These are phyloP conservation scores for Metschnikowia santaceciliae DNA, from an alignment of 805 yeast species.

Conservation along the genomic window DNA sequence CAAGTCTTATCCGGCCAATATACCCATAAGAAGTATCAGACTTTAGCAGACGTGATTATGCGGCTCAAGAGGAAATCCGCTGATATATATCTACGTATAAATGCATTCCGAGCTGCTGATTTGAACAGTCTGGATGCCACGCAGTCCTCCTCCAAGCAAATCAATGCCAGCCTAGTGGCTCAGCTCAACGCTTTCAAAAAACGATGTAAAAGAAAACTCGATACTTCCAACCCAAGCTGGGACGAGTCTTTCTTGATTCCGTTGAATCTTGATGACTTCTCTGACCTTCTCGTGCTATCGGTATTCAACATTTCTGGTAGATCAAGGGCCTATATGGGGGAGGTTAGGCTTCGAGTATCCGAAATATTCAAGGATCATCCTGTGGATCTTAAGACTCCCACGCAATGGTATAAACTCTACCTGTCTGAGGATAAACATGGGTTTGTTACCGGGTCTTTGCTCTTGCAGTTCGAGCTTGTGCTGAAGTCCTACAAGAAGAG, in stretches of 20 bases:
- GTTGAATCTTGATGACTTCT: conserved; percentile 24
- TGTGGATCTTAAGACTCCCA: conserved; percentile 21
- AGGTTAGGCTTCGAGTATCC: conserved; percentile 27
- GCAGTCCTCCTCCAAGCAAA: conserved; percentile 16
- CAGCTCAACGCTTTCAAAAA: conserved; percentile 28
- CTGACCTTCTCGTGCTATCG: conserved; percentile 28
- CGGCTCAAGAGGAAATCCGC: conserved; percentile 10
- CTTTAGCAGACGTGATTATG: conserved; percentile 6
- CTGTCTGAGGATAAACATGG: conserved; percentile 37
- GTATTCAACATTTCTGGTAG: conserved; percentile 41
- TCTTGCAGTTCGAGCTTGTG: conserved; percentile 41
- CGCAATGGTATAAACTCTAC: conserved; percentile 44
- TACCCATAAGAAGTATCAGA: not conserved
- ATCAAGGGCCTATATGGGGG: conserved; percentile 38
- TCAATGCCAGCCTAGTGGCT: conserved; percentile 37
- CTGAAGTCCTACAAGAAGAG: conserved; percentile 6
- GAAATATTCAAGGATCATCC: conserved; percentile 24
- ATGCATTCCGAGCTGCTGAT: conserved; percentile 40
- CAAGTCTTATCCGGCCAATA: not conserved
- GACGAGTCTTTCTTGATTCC: conserved; percentile 32
- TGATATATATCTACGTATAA: conserved; percentile 26
- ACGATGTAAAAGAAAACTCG: conserved; percentile 27
- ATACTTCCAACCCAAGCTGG: conserved; percentile 40
- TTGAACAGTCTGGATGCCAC: conserved; percentile 20
- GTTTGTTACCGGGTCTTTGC: conserved; percentile 47